phyloP scores from a whole-genome alignment of 2,329 filamentous ascomycete species.

The Stemphylium beticola region DNA sequence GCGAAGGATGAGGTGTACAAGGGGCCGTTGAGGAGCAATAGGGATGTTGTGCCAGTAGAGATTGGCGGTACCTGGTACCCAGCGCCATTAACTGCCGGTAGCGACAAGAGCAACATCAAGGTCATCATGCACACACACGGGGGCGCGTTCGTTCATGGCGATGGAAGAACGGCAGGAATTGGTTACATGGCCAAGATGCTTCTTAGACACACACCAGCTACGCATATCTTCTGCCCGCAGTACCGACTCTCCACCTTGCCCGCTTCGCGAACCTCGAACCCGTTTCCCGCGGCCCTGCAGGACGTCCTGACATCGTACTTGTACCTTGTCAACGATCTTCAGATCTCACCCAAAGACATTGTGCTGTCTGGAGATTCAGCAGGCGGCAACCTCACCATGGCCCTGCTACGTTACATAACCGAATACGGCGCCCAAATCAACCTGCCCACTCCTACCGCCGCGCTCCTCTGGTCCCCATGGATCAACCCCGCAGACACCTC shows the following conservation, averaged over 20 bases:
- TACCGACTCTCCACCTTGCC: constrained; percentile 57
- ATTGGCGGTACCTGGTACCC: constrained; percentile 55
- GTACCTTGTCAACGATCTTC: constrained; percentile 52
- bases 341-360: constrained; percentile 51
- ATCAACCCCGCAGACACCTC: constrained; percentile 45
- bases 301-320: constrained; percentile 56
- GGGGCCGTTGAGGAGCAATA: constrained; percentile 39
- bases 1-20: constrained; percentile 30
- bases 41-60: constrained; percentile 44
- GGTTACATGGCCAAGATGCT: constrained; percentile 43
- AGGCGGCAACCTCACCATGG: constrained; percentile 55
- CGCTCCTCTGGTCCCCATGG: constrained; percentile 55
- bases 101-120: constrained; percentile 25
- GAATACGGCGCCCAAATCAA: constrained; percentile 47
- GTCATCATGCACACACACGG: constrained; percentile 59
- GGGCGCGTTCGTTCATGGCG: constrained; percentile 53
- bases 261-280: constrained; percentile 41
- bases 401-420: constrained; percentile 55
- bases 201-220: constrained; percentile 45
- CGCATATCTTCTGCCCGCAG: constrained; percentile 53
- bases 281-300: constrained; percentile 60
- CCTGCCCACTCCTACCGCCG: constrained; percentile 47
- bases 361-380: constrained; percentile 58
- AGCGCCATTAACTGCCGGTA: constrained; percentile 20
- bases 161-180: constrained; percentile 47